phyloP scores from a whole-genome alignment of 2,329 filamentous ascomycete species.

The Teratosphaeria nubilosa region DNA sequence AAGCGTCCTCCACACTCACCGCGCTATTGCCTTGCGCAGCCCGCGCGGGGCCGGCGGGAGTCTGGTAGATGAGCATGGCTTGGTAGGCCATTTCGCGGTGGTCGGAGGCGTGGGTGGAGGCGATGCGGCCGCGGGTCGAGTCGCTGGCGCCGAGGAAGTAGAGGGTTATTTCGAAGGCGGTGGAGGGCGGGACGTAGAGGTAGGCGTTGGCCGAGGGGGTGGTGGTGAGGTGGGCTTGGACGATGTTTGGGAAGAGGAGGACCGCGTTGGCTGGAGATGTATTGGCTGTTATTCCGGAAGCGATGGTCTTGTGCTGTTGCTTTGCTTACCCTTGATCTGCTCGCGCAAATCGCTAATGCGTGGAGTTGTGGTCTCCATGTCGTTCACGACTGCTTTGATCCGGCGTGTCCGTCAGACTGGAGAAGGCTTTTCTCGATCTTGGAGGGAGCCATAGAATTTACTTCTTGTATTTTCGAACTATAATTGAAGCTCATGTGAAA shows the following conservation, averaged over 20 bases:
- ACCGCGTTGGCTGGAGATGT: not conserved
- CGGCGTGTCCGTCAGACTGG: not conserved
- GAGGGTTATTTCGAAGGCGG: not conserved
- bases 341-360: not conserved
- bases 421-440: not conserved
- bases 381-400: not conserved
- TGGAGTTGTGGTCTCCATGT: not conserved
- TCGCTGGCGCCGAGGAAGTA: not conserved
- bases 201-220: not conserved
- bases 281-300: not conserved
- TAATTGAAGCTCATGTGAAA: not conserved
- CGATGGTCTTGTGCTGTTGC: not conserved
- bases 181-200: conserved; percentile 1
- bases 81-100: not conserved
- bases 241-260: not conserved
- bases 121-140: not conserved
- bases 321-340: conserved; percentile 1
- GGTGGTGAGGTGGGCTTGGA: not conserved
- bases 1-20: not conserved
- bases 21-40: not conserved
- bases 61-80: not conserved
- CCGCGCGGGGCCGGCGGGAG: not conserved
- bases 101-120: not conserved
- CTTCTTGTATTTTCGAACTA: not conserved
- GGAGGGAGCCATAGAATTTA: not conserved